Evolutionary conservation across 805 yeast species (phyloP), one percentile per base, ranked within the genome.

Genomic region (Teunomyces gatunensis): DNA sequence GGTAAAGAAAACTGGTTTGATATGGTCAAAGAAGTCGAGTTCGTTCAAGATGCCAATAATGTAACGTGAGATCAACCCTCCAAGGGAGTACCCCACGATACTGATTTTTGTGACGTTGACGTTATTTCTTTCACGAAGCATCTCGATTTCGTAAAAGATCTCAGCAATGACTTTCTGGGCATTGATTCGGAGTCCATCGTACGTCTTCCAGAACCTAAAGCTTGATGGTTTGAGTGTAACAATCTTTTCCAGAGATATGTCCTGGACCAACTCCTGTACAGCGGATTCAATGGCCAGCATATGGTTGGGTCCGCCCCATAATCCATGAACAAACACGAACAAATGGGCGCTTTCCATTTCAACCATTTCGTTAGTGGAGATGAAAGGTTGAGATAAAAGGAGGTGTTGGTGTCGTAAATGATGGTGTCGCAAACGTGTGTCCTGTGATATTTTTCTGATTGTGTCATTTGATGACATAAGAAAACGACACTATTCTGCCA

Each of bases 291-390:
- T 58, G 7, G 74, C 62, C 36, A 55, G 53, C 73, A 73, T 64
- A 51, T 73, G 77, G 40, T 60, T 64, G 7, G 77, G 74, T 17
- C 67, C 66, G 4, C 77, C 77, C 77, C 76, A 73, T 12, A 73
- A 57, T 2, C 77, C 77, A 50, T 73, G 77, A 13, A 71, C 57
- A 6, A 73, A 54, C 27, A 73, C 73, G 50, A 72, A 69, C 6
- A 73, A 56, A 51, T 73, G 77, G 20, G 69, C 65, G 4, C 54
- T 48, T 42, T 55, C 37, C 45, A 42, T 30, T 15, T 17, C 17
- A 27, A 23, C 25, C 25, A 23, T 23, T 23, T 23, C 1, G 6
- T 6, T 23, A 23, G 20, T 18, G 20, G 20, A 18, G 20, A 4
- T 6, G 9, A 9, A 3, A 10, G 11, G 11, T 4, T 18, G 20